A percentile compares a stretch with the other conserved stretches of the same genome.
Conservation (phyloP, 2,329 filamentous ascomycete species). For the Rachicladosporium sp. region DNA sequence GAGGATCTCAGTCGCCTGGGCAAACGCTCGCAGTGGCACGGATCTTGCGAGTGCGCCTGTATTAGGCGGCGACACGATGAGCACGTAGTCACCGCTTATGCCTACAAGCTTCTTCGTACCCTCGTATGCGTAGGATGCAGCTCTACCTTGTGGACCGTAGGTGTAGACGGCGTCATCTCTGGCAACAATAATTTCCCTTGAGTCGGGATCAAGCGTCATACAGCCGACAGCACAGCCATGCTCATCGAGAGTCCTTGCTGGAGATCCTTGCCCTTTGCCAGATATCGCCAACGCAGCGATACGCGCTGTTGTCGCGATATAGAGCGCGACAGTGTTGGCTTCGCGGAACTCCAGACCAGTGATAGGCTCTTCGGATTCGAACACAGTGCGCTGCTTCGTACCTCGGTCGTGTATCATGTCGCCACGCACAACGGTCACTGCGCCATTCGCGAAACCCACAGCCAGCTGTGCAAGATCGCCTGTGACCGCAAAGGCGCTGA, state of each 20-base stretch:
- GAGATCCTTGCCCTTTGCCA: constrained; percentile 77
- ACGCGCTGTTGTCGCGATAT: constrained; percentile 80
- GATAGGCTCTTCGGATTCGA: constrained; percentile 92
- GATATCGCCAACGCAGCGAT: constrained; percentile 80
- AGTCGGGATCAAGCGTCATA: constrained; percentile 73
- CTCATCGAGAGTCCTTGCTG: constrained; percentile 79
- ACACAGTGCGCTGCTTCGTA: constrained; percentile 84
- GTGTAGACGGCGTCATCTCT: constrained; percentile 93
- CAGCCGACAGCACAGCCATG: constrained; percentile 85
- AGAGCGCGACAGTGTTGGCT: constrained; percentile 59
- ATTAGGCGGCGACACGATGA: constrained; percentile 68
- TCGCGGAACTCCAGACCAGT: constrained; percentile 74
- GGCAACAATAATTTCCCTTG: constrained; percentile 79
- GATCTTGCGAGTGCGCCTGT: constrained; percentile 40
- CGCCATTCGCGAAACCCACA: constrained; percentile 89
- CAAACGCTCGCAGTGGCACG: constrained; percentile 58
- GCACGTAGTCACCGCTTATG: constrained; percentile 74
- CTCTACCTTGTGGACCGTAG: constrained; percentile 74
- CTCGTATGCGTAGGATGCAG: constrained; percentile 82
- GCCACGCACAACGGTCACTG: constrained; percentile 84
- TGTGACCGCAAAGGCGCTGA: constrained; percentile 78
- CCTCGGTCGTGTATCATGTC: constrained; percentile 93
- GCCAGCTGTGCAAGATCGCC: constrained; percentile 86
- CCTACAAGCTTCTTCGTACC: constrained; percentile 73
- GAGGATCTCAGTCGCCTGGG: constrained; percentile 64